These are phyloP conservation scores for Boletellus sp. DNA, from an alignment of 1,284 basidiomycete genomes.

Conservation along the genomic window DNA sequence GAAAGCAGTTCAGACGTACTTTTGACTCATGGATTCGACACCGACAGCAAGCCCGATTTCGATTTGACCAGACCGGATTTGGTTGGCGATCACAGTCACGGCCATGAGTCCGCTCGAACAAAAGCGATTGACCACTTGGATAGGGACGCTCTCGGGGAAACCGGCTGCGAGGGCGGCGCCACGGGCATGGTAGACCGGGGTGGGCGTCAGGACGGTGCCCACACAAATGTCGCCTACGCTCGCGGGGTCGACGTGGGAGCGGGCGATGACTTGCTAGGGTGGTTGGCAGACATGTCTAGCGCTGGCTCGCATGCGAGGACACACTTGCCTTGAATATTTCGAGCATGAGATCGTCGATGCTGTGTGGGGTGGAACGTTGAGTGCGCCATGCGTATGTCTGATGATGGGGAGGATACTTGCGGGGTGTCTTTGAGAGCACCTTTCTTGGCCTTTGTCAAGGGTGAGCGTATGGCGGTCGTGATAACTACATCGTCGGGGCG, in stretches of 20 bases:
- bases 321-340: slow-evolving; percentile 68
- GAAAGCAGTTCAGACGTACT: slow-evolving; percentile 40
- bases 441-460: slow-evolving; percentile 73
- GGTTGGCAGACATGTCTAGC: neutral
- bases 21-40: slow-evolving; percentile 80
- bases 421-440: slow-evolving; percentile 76
- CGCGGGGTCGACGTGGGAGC: slow-evolving; percentile 63
- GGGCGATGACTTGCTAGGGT: slow-evolving; percentile 55
- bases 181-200: slow-evolving; percentile 64
- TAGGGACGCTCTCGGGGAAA: slow-evolving; percentile 72
- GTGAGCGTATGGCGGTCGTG: slow-evolving; percentile 74
- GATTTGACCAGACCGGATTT: slow-evolving; percentile 79
- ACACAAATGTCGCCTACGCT: slow-evolving; percentile 79
- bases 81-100: slow-evolving; percentile 72
- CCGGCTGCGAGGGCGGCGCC: slow-evolving; percentile 79
- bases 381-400: neutral
- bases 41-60: slow-evolving; percentile 83
- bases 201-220: slow-evolving; percentile 64
- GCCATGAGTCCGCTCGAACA: slow-evolving; percentile 79
- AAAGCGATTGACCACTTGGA: slow-evolving; percentile 76
- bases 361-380: slow-evolving; percentile 26
- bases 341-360: slow-evolving; percentile 73
- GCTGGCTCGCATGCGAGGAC: neutral
- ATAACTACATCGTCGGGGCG: slow-evolving; percentile 75
- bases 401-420: slow-evolving; percentile 40